Base-by-base conservation (phyloP, 768 basidiomycete genomes). In the Dacryopinax primogenitus region DNA sequence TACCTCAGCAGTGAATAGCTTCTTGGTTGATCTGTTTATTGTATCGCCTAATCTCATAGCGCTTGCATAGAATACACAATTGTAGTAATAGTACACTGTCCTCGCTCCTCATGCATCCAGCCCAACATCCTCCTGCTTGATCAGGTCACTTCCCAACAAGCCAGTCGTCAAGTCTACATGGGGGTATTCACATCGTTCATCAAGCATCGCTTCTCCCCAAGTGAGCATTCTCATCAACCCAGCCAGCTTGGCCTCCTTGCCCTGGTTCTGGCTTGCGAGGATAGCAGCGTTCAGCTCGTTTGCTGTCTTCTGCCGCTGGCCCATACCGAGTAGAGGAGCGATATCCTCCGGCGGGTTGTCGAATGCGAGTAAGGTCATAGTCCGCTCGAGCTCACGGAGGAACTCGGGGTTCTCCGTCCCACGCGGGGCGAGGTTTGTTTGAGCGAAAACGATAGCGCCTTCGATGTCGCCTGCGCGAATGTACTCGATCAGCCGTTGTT, bases 371-470 rank as follows among this genome's bases (percentile, higher is more conserved):
- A 98, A 76, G 34, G 92, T 90, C 92, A 98, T 97, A 33, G 94
- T 95, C 62, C 86, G 83, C 76, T 99, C 96, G 45, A 98, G 78
- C 73, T 98, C 94, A 21, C 84, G 77, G 47, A 98, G 80, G 74
- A 95, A 97, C 73, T 95, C 90, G 0, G 92, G 93, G 66, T 87
- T 90, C 77, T 96, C 91, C 72, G 96, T 92, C 1, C 92, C 95
- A 4, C 94, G 86, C 18, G 92, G 93, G 3, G 96, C 96, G 12
- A 99, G 80, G 74, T 98, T 93, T 62, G 85, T 82, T 70, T 97
- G 92, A 1, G 96, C 96, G 77, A 98, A 99, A 64, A 83, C 78
- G 61, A 99, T 77, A 0, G 94, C 96, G 41, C 90, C 86, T 4
- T 78, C 75, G 67, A 92, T 84, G 32, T 83, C 82, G 36, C 88